A percentile compares a stretch with the other conserved stretches of the same genome.
Evolutionary conservation across 768 basidiomycete species (phyloP).

Genomic region (Leccinum truebloodii): DNA sequence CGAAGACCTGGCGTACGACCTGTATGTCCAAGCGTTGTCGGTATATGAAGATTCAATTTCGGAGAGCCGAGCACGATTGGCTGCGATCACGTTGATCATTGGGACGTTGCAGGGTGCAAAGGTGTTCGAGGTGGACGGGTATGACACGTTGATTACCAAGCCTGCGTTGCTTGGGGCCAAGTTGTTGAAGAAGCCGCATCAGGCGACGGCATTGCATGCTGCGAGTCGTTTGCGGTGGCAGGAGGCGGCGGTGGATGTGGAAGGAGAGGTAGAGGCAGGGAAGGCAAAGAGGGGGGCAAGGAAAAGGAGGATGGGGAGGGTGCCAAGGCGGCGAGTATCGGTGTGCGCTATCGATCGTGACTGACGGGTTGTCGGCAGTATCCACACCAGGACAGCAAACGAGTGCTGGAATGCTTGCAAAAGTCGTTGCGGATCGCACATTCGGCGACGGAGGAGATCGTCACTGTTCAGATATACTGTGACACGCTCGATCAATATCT

Average conservation of each 20-base stretch:
- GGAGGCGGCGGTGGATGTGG: no score
- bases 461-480: no score
- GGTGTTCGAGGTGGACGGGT: conserved; percentile 94
- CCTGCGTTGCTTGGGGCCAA: conserved; percentile 90
- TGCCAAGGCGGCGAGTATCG: not conserved
- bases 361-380: not conserved
- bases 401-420: no score
- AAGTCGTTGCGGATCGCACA: not conserved
- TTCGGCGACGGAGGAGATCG: no score
- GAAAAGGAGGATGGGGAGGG: conserved; percentile 43
- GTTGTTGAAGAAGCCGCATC: conserved; percentile 93
- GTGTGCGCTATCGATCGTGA: not conserved
- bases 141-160: conserved; percentile 97
- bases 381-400: not conserved
- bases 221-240: no score
- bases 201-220: no score
- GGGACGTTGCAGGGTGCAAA: conserved; percentile 84
- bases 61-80: conserved; percentile 91
- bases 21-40: conserved; percentile 96
- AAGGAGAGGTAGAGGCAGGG: not conserved
- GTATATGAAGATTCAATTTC: conserved; percentile 98
- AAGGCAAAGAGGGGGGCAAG: conserved; percentile 21
- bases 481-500: no score
- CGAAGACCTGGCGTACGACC: conserved; percentile 95
- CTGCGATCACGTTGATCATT: conserved; percentile 96